Evolutionary conservation across 805 yeast species (phyloP).

Genomic region (Geotrichum ghanense): DNA sequence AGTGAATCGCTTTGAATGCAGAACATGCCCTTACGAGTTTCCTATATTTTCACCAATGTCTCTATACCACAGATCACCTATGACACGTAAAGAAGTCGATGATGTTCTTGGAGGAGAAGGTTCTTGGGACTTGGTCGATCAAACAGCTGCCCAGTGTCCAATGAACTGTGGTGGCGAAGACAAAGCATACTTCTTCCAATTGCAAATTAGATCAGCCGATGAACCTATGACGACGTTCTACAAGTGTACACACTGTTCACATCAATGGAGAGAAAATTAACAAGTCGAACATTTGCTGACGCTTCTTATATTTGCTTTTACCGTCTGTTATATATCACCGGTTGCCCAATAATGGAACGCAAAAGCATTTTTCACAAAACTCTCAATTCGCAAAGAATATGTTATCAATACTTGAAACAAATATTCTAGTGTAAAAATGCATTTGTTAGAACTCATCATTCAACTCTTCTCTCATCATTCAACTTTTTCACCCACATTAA

Average conservation of each 20-base stretch:
- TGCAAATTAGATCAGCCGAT: slow-evolving; percentile 95
- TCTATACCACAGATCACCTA: slow-evolving; percentile 71
- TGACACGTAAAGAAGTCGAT: slow-evolving; percentile 84
- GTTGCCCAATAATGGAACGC: no score
- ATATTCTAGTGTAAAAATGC: no score
- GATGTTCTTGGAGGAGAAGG: slow-evolving; percentile 96
- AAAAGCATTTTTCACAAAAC: no score
- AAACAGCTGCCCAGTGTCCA: slow-evolving; percentile 89
- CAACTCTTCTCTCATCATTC: no score
- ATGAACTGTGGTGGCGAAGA: slow-evolving; percentile 61
- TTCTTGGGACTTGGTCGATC: slow-evolving; percentile 98
- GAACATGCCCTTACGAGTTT: slow-evolving; percentile 92
- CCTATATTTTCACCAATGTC: slow-evolving; percentile 66
- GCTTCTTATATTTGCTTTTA: no score
- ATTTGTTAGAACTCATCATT: no score
- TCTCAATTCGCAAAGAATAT: no score
- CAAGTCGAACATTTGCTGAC: no score
- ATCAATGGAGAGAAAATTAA: slow-evolving; percentile 94
- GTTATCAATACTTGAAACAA: no score
- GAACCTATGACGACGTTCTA: slow-evolving; percentile 99
- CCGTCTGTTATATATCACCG: no score
- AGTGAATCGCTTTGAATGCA: slow-evolving; percentile 64
- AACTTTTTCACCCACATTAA: no score
- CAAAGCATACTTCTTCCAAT: slow-evolving; percentile 92
- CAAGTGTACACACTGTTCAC: slow-evolving; percentile 85